phyloP scores from a whole-genome alignment of 306 rosid species.

The Oemleria cerasiformis region DNA sequence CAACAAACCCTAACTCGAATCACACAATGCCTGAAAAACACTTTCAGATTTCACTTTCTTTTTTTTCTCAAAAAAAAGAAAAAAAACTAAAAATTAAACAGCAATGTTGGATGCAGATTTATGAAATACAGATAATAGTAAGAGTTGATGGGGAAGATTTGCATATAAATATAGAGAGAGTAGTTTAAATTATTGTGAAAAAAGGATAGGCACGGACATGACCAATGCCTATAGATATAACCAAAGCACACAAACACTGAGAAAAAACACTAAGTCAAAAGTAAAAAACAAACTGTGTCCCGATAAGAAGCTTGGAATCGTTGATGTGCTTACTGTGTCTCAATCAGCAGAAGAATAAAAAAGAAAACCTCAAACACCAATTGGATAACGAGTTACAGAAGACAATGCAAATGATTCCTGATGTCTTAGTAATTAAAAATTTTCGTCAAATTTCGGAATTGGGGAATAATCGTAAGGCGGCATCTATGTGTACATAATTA shows the following conservation, averaged over 20 bases:
- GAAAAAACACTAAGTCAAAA: conserved; percentile 40
- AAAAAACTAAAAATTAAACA: no score
- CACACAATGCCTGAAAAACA: conserved; percentile 22
- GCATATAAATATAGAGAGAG: conserved; percentile 30
- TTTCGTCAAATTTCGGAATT: conserved; percentile 2
- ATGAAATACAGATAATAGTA: conserved; percentile 26
- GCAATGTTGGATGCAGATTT: conserved; percentile 17
- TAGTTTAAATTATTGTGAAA: conserved; percentile 26
- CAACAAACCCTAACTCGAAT: not conserved
- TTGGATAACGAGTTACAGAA: not conserved
- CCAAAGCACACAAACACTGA: conserved; percentile 37
- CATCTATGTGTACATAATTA: conserved; percentile 27
- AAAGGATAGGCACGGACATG: conserved; percentile 32
- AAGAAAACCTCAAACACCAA: not conserved
- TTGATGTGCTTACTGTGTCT: conserved; percentile 10
- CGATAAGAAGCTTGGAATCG: conserved; percentile 18
- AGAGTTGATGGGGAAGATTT: conserved; percentile 38
- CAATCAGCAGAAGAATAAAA: conserved; percentile 3
- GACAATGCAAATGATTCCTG: conserved; percentile 21
- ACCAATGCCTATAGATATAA: conserved; percentile 39
- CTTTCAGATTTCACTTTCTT: conserved; percentile 12
- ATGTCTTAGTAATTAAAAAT: not conserved
- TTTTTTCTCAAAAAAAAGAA: conserved; percentile 6
- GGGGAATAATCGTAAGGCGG: conserved; percentile 27
- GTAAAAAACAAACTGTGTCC: conserved; percentile 19